Evolutionary conservation across 2,329 filamentous ascomycete species (phyloP), one percentile per base, ranked within the genome.

Genomic region (Ophiostoma pallidulum): DNA sequence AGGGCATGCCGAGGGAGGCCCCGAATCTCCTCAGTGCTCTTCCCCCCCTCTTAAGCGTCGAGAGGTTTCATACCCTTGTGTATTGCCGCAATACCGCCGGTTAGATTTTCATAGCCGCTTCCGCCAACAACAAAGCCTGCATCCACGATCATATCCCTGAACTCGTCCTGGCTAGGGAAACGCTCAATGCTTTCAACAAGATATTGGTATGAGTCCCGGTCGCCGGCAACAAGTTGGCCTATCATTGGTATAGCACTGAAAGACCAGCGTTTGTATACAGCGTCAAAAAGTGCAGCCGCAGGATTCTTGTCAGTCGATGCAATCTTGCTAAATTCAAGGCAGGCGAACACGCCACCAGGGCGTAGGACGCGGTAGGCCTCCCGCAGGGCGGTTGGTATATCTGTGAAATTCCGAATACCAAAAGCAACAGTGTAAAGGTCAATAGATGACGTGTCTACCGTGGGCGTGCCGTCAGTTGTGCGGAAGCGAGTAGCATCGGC

Each of bases 371-470:
- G 80, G 66, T 82, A 82, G 0, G 92, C 92, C 63, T 97, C 90
- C 31, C 74, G 69, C 49, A 98, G 69, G 0, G 91, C 94, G 0
- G 77, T 77, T 41, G 86, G 82, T 62, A 96, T 94, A 68, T 95
- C 82, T 47, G 87, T 92, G 68, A 98, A 98, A 68, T 98, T 98
- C 44, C 92, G 78, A 62, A 98, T 97, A 28, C 92, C 92, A 60
- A 98, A 98, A 0, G 91, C 89, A 3, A 98, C 92, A 0, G 92
- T 98, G 70, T 98, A 98, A 5, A 98, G 74, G 64, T 98, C 92
- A 47, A 97, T 74, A n/a, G 77, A 84, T 60, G 75, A 73, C 58
- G 78, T 72, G 3, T 82, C 73, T 47, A 96, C 77, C 16, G 67
- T 65, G 2, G 69, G 57, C 3, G 64, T 59, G 54, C 75, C 67